Percentiles rank a stretch among this genome's conserved stretches.
These are phyloP conservation scores for Xylaria sp. DNA, from an alignment of 2,329 filamentous ascomycete species.

Conservation along the genomic window DNA sequence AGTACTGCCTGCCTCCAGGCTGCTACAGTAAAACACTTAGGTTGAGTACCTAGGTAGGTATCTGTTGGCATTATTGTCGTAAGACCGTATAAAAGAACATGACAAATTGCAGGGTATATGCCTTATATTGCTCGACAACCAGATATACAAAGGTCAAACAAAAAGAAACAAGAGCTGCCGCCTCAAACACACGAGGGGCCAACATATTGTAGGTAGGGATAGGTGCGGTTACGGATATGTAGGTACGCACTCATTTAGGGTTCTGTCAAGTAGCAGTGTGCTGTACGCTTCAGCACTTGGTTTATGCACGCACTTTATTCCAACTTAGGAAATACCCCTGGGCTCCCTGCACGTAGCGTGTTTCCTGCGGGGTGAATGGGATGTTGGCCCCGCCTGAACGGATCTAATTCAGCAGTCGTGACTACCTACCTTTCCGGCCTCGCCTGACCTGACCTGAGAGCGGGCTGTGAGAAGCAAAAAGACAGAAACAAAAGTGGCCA, in stretches of 20 bases:
- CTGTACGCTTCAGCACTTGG: neutral
- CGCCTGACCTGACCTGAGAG: neutral
- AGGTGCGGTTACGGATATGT: neutral
- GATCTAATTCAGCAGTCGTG: conserved; percentile 3
- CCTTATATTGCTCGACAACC: neutral
- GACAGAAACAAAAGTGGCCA: neutral
- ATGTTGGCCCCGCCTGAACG: neutral
- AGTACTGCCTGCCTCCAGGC: neutral
- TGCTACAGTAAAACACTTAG: too few species aligned
- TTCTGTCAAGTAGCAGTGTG: neutral
- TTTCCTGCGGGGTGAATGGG: neutral
- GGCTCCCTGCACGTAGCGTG: neutral
- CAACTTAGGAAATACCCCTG: neutral
- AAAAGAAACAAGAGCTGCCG: conserved; percentile 16
- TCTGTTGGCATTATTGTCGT: neutral
- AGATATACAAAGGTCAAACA: neutral
- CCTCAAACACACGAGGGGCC: neutral
- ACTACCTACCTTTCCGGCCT: neutral
- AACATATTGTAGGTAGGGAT: neutral
- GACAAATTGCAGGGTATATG: conserved; percentile 7
- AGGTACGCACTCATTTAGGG: neutral
- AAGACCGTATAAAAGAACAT: neutral
- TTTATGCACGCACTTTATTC: neutral
- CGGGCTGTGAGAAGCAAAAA: conserved; percentile 2
- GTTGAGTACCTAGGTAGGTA: too few species aligned